Conservation (phyloP, 768 basidiomycete species). For the Tephrocybe sp. region DNA sequence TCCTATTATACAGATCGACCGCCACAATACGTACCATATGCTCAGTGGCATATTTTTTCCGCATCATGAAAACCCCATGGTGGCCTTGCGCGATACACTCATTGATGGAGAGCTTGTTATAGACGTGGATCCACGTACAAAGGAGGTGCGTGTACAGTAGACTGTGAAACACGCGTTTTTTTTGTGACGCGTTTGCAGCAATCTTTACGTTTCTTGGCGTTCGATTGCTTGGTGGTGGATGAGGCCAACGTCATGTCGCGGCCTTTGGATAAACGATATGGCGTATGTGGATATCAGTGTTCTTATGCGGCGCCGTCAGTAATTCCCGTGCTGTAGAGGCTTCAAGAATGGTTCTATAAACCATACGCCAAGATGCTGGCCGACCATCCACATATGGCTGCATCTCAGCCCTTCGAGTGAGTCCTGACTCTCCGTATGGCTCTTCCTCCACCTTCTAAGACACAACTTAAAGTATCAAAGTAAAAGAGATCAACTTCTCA, state of each 20-base stretch:
- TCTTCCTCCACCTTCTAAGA: conserved; percentile 10
- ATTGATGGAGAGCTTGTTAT: conserved; percentile 94
- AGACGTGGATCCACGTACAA: conserved; percentile 79
- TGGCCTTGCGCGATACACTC: conserved; percentile 75
- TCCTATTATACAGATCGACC: conserved; percentile 70
- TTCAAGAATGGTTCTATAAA: conserved; percentile 79
- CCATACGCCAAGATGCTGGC: conserved; percentile 73
- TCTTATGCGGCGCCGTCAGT: background rate
- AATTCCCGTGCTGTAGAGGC: conserved; percentile 49
- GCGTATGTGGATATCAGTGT: conserved; percentile 50
- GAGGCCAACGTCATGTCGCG: conserved; percentile 85
- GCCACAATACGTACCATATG: conserved; percentile 84
- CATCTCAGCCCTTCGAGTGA: conserved; percentile 79
- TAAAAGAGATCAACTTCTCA: conserved; percentile 85
- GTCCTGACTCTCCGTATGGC: conserved; percentile 25
- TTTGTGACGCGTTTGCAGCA: conserved; percentile 47
- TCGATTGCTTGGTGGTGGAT: conserved; percentile 90
- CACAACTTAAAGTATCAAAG: conserved; percentile 59
- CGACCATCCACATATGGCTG: conserved; percentile 67
- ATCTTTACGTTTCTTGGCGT: conserved; percentile 79
- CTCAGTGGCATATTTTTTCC: conserved; percentile 85
- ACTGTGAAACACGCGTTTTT: background rate
- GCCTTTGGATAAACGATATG: conserved; percentile 84
- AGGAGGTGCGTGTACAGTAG: conserved; percentile 44
- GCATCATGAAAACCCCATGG: conserved; percentile 71